Percentiles rank a stretch among this genome's conserved stretches.
phyloP scores from a whole-genome alignment of 768 basidiomycete species.

The Termitomyces sp. region DNA sequence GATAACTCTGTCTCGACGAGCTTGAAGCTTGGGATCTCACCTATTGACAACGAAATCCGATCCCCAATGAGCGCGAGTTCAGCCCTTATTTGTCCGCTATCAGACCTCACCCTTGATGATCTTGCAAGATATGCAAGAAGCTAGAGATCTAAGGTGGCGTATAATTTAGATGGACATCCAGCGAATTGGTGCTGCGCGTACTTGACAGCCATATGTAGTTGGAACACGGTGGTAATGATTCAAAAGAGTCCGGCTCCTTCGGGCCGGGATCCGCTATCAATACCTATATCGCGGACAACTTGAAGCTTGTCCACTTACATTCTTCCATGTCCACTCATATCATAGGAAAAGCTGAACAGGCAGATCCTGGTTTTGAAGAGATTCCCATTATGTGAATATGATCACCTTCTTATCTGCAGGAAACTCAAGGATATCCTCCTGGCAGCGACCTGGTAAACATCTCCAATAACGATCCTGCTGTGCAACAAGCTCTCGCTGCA shows the following conservation, averaged over 20 bases:
- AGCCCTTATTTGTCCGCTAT: slow-evolving; percentile 4
- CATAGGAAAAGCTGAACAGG: slow-evolving; percentile 14
- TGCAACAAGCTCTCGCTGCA: slow-evolving; percentile 41
- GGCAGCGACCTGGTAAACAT: slow-evolving; percentile 40
- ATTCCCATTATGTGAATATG: slow-evolving; percentile 32
- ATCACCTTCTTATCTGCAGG: not conserved
- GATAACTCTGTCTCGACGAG: slow-evolving; percentile 69
- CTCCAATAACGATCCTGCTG: slow-evolving; percentile 24
- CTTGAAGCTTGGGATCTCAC: slow-evolving; percentile 87
- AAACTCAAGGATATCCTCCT: not conserved
- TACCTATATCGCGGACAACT: no score
- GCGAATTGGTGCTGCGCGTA: slow-evolving; percentile 12
- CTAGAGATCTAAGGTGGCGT: slow-evolving; percentile 38
- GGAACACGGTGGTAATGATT: not conserved
- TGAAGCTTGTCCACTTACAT: no score
- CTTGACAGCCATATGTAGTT: slow-evolving; percentile 30
- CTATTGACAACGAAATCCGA: slow-evolving; percentile 33
- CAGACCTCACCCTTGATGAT: slow-evolving; percentile 70
- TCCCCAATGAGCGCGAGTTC: not conserved
- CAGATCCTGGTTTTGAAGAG: slow-evolving; percentile 23
- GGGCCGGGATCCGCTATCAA: not conserved
- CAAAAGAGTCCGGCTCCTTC: not conserved
- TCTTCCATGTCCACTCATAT: slow-evolving; percentile 15
- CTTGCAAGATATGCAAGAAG: slow-evolving; percentile 88
- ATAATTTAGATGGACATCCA: not conserved